Conservation (phyloP, 176 grass and related monocot genomes). For the Zizania latifolia region DNA sequence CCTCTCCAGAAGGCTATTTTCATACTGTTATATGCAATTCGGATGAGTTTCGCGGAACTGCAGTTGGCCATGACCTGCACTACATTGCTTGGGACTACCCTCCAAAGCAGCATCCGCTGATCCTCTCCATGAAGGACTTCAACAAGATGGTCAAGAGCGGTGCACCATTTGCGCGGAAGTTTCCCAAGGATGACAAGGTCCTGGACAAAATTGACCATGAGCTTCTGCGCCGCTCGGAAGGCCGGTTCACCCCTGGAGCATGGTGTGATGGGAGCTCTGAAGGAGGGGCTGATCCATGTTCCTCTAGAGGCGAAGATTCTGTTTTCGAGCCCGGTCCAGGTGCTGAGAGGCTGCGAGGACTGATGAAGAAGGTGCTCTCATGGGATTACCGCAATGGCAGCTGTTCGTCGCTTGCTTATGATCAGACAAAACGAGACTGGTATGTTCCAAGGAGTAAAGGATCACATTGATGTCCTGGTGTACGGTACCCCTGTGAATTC, state of each 20-base stretch:
- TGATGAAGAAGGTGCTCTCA: conserved; percentile 64
- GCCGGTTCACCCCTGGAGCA: conserved; percentile 63
- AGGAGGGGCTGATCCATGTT: conserved; percentile 50
- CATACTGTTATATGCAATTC: conserved; percentile 92
- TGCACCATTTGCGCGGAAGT: conserved; percentile 76
- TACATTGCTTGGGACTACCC: conserved; percentile 90
- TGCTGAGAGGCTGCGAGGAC: conserved; percentile 56
- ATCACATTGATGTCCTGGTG: conserved; percentile 2
- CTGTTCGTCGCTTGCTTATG: conserved; percentile 65
- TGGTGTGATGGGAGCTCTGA: conserved; percentile 66
- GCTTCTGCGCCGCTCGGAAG: conserved; percentile 56
- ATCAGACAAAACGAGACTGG: conserved; percentile 84
- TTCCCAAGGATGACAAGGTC: conserved; percentile 76
- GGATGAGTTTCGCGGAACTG: conserved; percentile 49
- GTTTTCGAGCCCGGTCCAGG: conserved; percentile 59
- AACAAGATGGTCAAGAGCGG: conserved; percentile 75
- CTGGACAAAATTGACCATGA: conserved; percentile 73
- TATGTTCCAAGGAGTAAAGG: conserved; percentile 34
- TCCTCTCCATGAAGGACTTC: conserved; percentile 69
- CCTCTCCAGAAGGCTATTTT: conserved; percentile 90
- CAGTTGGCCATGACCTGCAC: conserved; percentile 72
- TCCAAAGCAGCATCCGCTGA: conserved; percentile 73
- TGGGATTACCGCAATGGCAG: conserved; percentile 66
- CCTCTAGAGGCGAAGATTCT: conserved; percentile 47
- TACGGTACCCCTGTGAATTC: conserved; percentile 26